Percentiles rank a stretch among this genome's conserved stretches.
phyloP scores from a whole-genome alignment of 2,329 filamentous ascomycete species.

The Hymenoscyphus scutula region DNA sequence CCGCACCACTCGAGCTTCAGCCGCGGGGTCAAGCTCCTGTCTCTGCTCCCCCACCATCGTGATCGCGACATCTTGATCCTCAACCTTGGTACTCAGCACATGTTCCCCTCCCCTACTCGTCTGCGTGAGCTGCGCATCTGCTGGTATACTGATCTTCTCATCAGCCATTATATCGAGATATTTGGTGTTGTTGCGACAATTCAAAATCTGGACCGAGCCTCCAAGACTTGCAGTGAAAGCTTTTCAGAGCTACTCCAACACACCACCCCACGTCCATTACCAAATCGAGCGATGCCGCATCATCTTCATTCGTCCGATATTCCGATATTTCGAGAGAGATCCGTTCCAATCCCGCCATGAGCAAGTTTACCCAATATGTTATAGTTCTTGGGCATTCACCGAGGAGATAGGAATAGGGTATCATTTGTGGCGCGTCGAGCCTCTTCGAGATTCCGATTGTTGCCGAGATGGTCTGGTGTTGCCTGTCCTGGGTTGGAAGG shows the following conservation, averaged over 20 bases:
- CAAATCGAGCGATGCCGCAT: neutral
- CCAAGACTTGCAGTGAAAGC: neutral
- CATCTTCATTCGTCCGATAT: neutral
- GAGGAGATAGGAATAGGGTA: neutral
- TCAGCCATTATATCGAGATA: neutral
- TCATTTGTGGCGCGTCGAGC: neutral
- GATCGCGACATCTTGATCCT: slow-evolving; percentile 29
- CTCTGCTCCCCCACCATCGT: slow-evolving; percentile 32
- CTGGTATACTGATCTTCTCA: neutral
- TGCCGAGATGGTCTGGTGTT: neutral
- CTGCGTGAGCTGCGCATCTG: too few species aligned
- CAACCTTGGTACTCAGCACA: neutral
- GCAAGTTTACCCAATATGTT: neutral
- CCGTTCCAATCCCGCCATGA: neutral
- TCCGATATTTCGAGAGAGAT: too few species aligned
- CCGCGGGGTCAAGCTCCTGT: slow-evolving; percentile 45
- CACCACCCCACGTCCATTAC: neutral
- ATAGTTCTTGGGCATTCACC: neutral
- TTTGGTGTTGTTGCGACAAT: neutral
- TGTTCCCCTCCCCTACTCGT: neutral
- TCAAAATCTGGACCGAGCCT: neutral
- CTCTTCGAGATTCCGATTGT: neutral
- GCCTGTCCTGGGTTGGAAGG: too few species aligned
- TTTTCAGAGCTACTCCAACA: neutral
- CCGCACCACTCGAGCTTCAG: slow-evolving; percentile 55